Percentiles rank a stretch among this genome's conserved stretches.
Evolutionary conservation across 129 eudicot genomes (phyloP).

Genomic region (sunflower (Helianthus annuus)): DNA sequence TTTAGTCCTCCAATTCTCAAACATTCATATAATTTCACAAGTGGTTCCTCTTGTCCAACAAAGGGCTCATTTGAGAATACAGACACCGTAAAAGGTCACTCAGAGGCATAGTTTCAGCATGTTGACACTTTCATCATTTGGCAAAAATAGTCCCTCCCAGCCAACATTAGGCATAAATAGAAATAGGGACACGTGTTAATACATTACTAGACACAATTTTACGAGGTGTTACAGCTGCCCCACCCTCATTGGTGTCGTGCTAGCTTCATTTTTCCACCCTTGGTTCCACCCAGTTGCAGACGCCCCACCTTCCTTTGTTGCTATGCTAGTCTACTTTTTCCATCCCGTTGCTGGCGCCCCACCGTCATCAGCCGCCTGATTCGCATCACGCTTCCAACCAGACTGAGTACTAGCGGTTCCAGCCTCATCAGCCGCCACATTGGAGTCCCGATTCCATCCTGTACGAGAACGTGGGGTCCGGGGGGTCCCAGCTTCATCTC

Average conservation of each 20-base stretch:
- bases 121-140: no score
- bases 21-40: no score
- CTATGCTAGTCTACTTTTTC: slow-evolving; percentile 1
- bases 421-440: slow-evolving; percentile 3
- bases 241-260: background rate
- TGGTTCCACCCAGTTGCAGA: slow-evolving; percentile 5
- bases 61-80: no score
- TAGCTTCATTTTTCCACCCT: slow-evolving; percentile 11
- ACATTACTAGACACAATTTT: no score
- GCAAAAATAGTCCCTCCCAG: no score
- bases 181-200: no score
- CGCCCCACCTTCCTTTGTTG: background rate
- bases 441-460: slow-evolving; percentile 20
- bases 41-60: no score
- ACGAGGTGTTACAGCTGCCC: background rate
- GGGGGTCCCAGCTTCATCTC: slow-evolving; percentile 32
- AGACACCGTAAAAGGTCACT: no score
- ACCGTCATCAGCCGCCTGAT: background rate
- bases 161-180: no score
- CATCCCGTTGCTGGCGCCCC: slow-evolving; percentile 13
- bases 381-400: slow-evolving; percentile 11
- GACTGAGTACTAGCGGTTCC: slow-evolving; percentile 25
- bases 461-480: slow-evolving; percentile 9
- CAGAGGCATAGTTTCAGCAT: no score
- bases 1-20: no score